A percentile compares a stretch with the other conserved stretches of the same genome.
Conservation (phyloP, 768 basidiomycete species). For the Russula brevipes region DNA sequence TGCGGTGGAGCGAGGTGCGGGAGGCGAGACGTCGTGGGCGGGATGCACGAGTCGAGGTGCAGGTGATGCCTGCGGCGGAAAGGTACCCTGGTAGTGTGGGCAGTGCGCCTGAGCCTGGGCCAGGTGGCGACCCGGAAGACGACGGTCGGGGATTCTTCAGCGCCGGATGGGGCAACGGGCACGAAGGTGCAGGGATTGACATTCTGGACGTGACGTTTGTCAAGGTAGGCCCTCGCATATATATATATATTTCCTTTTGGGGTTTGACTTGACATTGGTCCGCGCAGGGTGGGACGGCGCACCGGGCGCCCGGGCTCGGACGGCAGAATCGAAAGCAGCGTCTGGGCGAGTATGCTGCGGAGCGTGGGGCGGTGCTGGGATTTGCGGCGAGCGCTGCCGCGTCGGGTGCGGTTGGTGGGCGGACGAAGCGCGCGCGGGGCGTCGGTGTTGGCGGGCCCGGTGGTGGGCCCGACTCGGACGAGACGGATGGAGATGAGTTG, state of each 20-base stretch:
- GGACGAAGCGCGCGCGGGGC: slow-evolving; percentile 19
- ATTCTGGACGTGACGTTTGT: slow-evolving; percentile 59
- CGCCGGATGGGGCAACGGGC: slow-evolving; percentile 72
- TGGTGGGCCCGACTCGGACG: slow-evolving; percentile 12
- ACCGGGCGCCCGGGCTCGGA: slow-evolving; percentile 45
- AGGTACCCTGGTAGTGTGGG: slow-evolving; percentile 44
- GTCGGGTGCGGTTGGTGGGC: slow-evolving; percentile 12
- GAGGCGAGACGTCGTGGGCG: slow-evolving; percentile 36
- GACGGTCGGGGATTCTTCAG: slow-evolving; percentile 60
- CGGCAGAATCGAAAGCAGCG: slow-evolving; percentile 61
- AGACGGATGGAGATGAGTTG: slow-evolving; percentile 11
- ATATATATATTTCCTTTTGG: neutral
- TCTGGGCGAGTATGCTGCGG: slow-evolving; percentile 59
- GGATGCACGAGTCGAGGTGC: slow-evolving; percentile 41
- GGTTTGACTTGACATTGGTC: neutral
- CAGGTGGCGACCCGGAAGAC: slow-evolving; percentile 38
- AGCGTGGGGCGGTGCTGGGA: slow-evolving; percentile 45
- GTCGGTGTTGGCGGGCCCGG: slow-evolving; percentile 3
- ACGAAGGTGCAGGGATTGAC: slow-evolving; percentile 74
- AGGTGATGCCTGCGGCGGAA: slow-evolving; percentile 40
- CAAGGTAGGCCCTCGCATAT: slow-evolving; percentile 38
- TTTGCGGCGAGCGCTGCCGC: slow-evolving; percentile 24
- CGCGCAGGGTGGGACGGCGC: slow-evolving; percentile 47
- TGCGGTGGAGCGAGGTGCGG: slow-evolving; percentile 40
- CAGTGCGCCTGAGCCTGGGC: slow-evolving; percentile 20